Conservation (phyloP, 805 yeast genomes). For the Saturnispora silvae region DNA sequence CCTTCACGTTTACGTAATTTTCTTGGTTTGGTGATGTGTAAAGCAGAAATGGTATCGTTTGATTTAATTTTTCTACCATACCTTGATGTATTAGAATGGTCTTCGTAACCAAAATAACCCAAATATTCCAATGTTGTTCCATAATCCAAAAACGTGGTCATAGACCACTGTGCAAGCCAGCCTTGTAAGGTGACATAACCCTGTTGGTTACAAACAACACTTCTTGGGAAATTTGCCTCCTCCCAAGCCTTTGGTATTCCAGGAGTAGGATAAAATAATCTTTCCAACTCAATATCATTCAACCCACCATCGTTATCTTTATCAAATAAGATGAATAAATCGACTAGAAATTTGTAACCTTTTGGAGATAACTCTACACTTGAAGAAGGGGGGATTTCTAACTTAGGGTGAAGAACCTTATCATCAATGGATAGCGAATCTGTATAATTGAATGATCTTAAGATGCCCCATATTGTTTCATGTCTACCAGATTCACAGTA, state of each 20-base stretch:
- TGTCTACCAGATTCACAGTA: constrained; percentile 90
- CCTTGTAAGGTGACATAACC: constrained; percentile 92
- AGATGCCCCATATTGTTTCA: constrained; percentile 94
- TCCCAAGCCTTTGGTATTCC: constrained; percentile 86
- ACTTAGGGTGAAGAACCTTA: constrained; percentile 62
- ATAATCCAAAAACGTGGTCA: constrained; percentile 84
- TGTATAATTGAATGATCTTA: constrained; percentile 82
- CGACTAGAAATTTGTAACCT: constrained; percentile 88
- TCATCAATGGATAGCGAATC: constrained; percentile 82
- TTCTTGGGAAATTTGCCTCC: constrained; percentile 72
- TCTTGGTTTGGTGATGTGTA: constrained; percentile 76
- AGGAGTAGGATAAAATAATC: constrained; percentile 80
- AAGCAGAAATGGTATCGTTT: constrained; percentile 31
- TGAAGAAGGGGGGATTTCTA: constrained; percentile 63
- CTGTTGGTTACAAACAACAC: constrained; percentile 82
- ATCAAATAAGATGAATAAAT: constrained; percentile 77
- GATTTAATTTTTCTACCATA: constrained; percentile 4
- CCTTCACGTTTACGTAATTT: constrained; percentile 57
- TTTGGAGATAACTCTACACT: constrained; percentile 87
- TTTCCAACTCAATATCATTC: constrained; percentile 56
- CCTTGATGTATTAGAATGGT: constrained; percentile 16
- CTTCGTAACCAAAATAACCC: constrained; percentile 83
- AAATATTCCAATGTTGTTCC: constrained; percentile 78
- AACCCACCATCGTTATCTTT: constrained; percentile 96
- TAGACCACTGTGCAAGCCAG: constrained; percentile 98